Conservation (phyloP, 768 basidiomycete genomes). For the Mycena rosella region DNA sequence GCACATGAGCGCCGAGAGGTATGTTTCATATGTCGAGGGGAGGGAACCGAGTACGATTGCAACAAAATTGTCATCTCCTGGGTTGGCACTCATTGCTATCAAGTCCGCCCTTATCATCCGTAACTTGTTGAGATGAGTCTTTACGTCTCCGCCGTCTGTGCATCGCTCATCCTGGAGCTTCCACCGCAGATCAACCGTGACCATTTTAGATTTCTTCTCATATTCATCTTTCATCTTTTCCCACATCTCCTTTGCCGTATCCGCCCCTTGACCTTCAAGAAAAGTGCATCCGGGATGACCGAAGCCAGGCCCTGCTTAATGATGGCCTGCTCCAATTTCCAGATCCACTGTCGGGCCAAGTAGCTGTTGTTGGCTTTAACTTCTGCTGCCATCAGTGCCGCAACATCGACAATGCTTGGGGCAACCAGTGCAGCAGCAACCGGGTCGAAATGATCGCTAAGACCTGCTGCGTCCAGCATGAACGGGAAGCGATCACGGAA, state of each 20-base stretch:
- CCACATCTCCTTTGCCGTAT: neutral
- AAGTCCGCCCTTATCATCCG: neutral
- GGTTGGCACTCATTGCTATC: neutral
- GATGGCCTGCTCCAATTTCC: too few relatives aligned
- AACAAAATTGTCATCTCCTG: neutral
- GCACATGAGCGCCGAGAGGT: too few relatives aligned
- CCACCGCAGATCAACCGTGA: too few relatives aligned
- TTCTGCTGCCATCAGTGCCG: too few relatives aligned
- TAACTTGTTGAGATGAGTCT: neutral
- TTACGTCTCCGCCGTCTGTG: neutral
- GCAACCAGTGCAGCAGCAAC: too few relatives aligned
- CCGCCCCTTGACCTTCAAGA: neutral
- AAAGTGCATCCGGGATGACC: neutral
- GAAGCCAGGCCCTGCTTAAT: neutral
- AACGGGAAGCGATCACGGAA: too few relatives aligned
- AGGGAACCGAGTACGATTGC: neutral
- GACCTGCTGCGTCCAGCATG: too few relatives aligned
- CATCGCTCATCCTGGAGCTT: neutral
- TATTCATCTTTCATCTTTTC: neutral
- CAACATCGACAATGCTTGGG: too few relatives aligned
- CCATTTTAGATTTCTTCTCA: neutral
- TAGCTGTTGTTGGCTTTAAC: too few relatives aligned
- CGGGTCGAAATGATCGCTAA: too few relatives aligned
- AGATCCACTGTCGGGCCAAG: too few relatives aligned
- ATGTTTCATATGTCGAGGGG: neutral